These are phyloP conservation scores for Trapa incisa DNA, from an alignment of 345 rosid genomes.

Conservation along the genomic window DNA sequence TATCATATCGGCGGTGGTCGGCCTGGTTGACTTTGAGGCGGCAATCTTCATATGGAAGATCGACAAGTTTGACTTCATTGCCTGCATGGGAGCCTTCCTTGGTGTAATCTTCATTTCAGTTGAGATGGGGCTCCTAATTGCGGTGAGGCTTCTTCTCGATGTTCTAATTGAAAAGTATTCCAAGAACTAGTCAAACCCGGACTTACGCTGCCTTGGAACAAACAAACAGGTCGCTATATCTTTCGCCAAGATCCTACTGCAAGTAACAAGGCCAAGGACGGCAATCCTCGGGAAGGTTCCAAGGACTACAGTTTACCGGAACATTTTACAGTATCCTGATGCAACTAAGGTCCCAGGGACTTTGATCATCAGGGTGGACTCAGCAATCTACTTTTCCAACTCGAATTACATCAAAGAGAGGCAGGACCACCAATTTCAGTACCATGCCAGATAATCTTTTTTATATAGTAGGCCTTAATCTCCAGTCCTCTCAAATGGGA, in stretches of 20 bases:
- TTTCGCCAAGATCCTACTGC: constrained; percentile 79
- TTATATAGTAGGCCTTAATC: not conserved
- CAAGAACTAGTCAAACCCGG: too few species aligned
- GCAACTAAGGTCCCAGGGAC: constrained; percentile 71
- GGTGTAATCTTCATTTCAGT: constrained; percentile 72
- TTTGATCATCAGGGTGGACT: constrained; percentile 77
- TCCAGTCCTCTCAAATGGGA: not conserved
- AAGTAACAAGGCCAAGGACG: constrained; percentile 89
- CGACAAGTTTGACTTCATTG: constrained; percentile 76
- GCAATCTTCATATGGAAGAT: constrained; percentile 67
- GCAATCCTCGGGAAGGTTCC: constrained; percentile 83
- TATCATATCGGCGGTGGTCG: constrained; percentile 70
- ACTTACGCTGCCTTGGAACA: not conserved
- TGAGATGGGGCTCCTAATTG: constrained; percentile 84
- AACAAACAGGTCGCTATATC: constrained; percentile 58
- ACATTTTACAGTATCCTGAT: constrained; percentile 77
- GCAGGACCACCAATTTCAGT: constrained; percentile 15
- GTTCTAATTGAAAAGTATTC: too few species aligned
- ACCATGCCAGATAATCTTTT: not conserved
- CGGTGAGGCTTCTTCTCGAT: constrained; percentile 24
- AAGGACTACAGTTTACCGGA: constrained; percentile 66
- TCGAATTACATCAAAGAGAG: constrained; percentile 87
- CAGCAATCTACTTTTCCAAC: constrained; percentile 93
- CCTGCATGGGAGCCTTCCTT: constrained; percentile 93
- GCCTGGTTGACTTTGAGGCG: constrained; percentile 62